Conservation (phyloP, 805 yeast genomes). For the Ogataea naganishii region DNA sequence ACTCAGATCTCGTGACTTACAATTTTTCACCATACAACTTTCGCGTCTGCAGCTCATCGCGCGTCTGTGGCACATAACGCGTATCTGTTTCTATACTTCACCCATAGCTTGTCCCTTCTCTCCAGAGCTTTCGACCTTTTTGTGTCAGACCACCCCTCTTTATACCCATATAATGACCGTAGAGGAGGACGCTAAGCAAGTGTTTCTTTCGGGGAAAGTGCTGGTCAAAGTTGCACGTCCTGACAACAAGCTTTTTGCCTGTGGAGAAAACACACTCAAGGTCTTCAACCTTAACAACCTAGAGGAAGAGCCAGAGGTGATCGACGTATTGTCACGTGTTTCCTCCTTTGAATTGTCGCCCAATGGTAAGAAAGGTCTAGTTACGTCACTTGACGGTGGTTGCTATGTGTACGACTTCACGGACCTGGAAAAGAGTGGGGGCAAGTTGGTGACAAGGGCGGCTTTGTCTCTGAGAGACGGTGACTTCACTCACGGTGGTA, state of each 20-base stretch:
- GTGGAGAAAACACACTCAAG: slow-evolving; percentile 50
- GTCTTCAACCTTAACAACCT: slow-evolving; percentile 37
- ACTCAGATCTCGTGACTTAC: too few relatives aligned
- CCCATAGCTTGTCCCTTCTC: too few relatives aligned
- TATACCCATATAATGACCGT: too few relatives aligned
- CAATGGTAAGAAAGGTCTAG: slow-evolving; percentile 13
- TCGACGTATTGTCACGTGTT: slow-evolving; percentile 40
- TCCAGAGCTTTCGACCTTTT: too few relatives aligned
- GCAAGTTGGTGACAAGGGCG: slow-evolving; percentile 33
- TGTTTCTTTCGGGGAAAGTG: slow-evolving; percentile 20
- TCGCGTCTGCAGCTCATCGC: too few relatives aligned
- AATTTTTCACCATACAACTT: too few relatives aligned
- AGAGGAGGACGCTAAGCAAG: slow-evolving; percentile 20
- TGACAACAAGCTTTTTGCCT: slow-evolving; percentile 33
- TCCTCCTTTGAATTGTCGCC: slow-evolving; percentile 27
- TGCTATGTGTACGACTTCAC: slow-evolving; percentile 31
- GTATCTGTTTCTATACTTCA: too few relatives aligned
- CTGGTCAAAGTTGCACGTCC: slow-evolving; percentile 14
- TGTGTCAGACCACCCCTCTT: too few relatives aligned
- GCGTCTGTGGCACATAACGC: too few relatives aligned
- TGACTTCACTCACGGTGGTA: slow-evolving; percentile 52
- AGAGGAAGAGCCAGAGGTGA: slow-evolving; percentile 52
- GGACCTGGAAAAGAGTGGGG: slow-evolving; percentile 14
- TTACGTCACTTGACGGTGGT: slow-evolving; percentile 35
- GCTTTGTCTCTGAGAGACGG: slow-evolving; percentile 43